Base-by-base conservation (phyloP, 768 basidiomycete genomes). In the Leucocoprinus sp. region DNA sequence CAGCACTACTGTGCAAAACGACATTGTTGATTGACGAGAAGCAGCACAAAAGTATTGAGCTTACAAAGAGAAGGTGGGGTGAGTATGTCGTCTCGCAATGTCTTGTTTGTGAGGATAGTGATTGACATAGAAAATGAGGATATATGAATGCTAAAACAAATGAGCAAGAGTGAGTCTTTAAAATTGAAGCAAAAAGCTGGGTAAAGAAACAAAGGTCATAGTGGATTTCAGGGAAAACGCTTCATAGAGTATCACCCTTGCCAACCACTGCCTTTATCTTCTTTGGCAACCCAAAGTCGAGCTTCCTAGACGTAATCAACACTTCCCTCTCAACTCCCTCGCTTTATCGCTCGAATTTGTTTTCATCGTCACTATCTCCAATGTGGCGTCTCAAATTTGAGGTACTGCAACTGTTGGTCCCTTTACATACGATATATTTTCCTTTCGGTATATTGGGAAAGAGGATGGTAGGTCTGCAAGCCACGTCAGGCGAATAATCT, bases 401-500 rank as follows among this genome's bases (percentile, higher is more conserved):
- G 26, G 49, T 21, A 23, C 36, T 33, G 7, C 45, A 48, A 34
- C 26, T 5, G 28, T 9, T 6, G 29, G 4, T 8, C 21, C 43
- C 6, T 33, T 4, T 35, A 23, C 8, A 11, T 3, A 19, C 43
- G 27, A 43, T 12, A 21, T 39, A 37, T 40, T 52, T 22, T 44
- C 38, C 52, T 22, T 54, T 51, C 5, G 51, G 58, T 1, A 61
- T 59, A 8, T 50, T 46, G 2, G 72, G 67, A 58, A 84, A 85
- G 8, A n/a, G 66, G 26, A 74, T 63, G 53, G 69, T 76, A 0
- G 84, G 82, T 2, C 73, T n/a, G n/a, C n/a, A n/a, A n/a, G n/a
- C n/a, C n/a, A n/a, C n/a, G n/a, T n/a, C n/a, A n/a, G n/a, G n/a
- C n/a, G n/a, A n/a, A n/a, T n/a, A n/a, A n/a, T n/a, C n/a, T n/a